These are phyloP conservation scores for Fusarium citri DNA, from an alignment of 2,329 filamentous ascomycete genomes.

Conservation along the genomic window DNA sequence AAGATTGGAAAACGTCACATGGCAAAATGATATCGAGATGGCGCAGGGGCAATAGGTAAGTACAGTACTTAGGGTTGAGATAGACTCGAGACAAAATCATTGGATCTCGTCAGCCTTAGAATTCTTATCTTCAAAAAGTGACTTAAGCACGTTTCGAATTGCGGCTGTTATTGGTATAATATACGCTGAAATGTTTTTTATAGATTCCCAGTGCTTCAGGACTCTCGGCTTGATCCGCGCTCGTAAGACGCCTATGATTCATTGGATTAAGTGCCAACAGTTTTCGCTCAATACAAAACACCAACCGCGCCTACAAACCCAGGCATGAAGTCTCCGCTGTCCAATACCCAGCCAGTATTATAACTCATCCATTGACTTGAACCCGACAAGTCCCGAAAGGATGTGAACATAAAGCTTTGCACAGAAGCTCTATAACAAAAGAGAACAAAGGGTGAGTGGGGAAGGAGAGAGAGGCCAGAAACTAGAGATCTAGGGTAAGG, in stretches of 20 bases:
- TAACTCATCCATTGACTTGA: slow-evolving; percentile 23
- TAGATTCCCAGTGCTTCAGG: slow-evolving; percentile 17
- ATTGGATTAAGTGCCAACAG: slow-evolving; percentile 15
- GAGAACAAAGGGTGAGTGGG: slow-evolving; percentile 35
- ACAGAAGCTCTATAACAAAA: slow-evolving; percentile 21
- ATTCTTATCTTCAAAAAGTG: background rate
- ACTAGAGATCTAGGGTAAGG: background rate
- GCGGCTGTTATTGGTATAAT: slow-evolving; percentile 1
- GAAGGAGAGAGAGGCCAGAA: background rate
- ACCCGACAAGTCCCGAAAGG: slow-evolving; percentile 15
- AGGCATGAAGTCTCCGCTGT: slow-evolving; percentile 11
- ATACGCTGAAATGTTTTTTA: slow-evolving; percentile 36
- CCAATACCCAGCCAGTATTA: slow-evolving; percentile 27
- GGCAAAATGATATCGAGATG: background rate
- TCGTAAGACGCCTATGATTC: slow-evolving; percentile 16
- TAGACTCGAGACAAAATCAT: background rate
- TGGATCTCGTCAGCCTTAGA: background rate
- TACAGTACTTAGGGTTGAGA: background rate
- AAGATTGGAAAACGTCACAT: slow-evolving; percentile 8
- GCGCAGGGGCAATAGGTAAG: slow-evolving; percentile 10
- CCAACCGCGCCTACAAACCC: slow-evolving; percentile 21
- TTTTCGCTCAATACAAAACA: slow-evolving; percentile 38
- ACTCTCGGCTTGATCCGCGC: slow-evolving; percentile 15
- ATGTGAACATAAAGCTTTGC: slow-evolving; percentile 7
- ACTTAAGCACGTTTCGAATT: background rate